Evolutionary conservation across 148 eudicot genomes (phyloP).

Genomic region (Pouteria glomerata): DNA sequence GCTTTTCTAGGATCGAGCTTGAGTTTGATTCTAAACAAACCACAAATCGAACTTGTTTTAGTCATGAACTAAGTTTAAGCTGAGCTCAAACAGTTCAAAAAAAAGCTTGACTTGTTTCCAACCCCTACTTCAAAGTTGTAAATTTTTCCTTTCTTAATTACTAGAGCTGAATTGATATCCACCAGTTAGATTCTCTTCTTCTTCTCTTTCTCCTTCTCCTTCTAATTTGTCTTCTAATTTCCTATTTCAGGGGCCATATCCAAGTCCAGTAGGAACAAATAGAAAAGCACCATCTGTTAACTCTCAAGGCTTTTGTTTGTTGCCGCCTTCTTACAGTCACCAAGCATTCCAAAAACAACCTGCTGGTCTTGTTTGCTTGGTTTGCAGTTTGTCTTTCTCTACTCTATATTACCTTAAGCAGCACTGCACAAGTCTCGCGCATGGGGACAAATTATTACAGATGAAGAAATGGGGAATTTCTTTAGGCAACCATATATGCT

Average conservation of each 20-base stretch:
- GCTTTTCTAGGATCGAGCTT: no score
- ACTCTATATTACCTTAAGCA: constrained; percentile 24
- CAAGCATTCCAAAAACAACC: constrained; percentile 20
- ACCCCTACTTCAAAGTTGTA: no score
- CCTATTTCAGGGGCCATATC: constrained; percentile 24
- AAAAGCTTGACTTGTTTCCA: no score
- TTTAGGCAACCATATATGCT: constrained; percentile 16
- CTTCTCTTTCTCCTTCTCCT: no score
- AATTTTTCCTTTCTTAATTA: no score
- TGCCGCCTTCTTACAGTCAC: constrained; percentile 8
- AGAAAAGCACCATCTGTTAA: constrained; percentile 18
- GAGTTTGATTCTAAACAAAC: no score
- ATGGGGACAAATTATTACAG: constrained; percentile 14
- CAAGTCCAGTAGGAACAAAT: constrained; percentile 16
- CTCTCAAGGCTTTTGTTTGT: constrained; percentile 3
- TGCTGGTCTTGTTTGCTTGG: constrained; percentile 25
- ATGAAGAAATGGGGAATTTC: constrained; percentile 9
- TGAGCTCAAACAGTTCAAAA: no score
- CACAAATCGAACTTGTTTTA: no score
- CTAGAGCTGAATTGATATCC: no score
- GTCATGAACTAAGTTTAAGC: no score
- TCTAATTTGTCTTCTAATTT: no score
- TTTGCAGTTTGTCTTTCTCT: constrained; percentile 21
- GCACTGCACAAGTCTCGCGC: constrained; percentile 23
- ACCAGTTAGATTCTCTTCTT: no score